phyloP scores from a whole-genome alignment of 108 stramenopile species.

The Nannochloropsis salina region DNA sequence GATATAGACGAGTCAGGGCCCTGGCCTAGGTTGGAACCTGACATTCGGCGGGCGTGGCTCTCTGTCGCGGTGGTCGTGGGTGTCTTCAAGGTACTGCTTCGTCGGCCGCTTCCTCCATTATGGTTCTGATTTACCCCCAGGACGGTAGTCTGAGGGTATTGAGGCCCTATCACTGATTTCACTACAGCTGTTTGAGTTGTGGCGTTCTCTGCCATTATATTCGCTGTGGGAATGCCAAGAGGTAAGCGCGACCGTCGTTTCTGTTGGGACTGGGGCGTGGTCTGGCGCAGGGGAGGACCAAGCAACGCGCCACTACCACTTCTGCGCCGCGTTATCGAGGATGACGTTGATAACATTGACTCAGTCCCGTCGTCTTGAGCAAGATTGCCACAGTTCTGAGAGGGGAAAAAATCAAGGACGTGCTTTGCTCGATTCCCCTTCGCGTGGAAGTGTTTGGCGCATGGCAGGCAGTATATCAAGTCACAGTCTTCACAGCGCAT shows the following conservation, averaged over 20 bases:
- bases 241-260: neutral
- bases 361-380: no score
- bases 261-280: slow-evolving; percentile 1
- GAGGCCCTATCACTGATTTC: neutral
- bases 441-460: neutral
- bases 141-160: neutral
- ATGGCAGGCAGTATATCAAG: neutral
- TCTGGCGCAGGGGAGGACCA: slow-evolving; percentile 11
- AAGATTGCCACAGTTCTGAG: neutral
- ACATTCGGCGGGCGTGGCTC: neutral
- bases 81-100: neutral
- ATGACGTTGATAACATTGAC: neutral
- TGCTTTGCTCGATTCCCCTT: neutral
- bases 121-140: neutral
- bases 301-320: neutral
- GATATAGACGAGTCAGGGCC: neutral
- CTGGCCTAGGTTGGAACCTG: neutral
- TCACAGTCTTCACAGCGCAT: neutral
- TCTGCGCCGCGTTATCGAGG: neutral
- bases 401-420: neutral
- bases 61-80: neutral
- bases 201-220: neutral
- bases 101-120: neutral
- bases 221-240: neutral
- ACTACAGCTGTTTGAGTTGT: neutral